Conservation (phyloP, 768 basidiomycete species). For the Terana coerulea region DNA sequence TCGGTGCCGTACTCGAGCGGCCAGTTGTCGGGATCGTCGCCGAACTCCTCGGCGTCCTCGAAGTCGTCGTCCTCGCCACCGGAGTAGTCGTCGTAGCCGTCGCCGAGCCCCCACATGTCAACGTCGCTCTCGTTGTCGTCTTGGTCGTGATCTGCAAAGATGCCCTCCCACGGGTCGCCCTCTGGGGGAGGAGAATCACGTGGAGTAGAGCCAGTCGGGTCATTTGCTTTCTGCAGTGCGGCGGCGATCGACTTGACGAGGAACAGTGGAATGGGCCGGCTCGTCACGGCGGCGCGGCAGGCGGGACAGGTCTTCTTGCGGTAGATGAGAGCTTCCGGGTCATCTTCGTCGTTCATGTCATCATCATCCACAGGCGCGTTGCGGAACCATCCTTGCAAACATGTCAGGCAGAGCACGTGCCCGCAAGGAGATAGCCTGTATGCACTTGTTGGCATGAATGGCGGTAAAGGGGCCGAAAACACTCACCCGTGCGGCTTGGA, state of each 20-base stretch:
- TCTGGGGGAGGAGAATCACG: constrained; percentile 29
- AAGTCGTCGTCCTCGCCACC: constrained; percentile 27
- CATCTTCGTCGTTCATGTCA: constrained; percentile 40
- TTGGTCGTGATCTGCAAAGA: constrained; percentile 45
- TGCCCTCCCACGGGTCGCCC: constrained; percentile 67
- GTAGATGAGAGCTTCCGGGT: constrained; percentile 43
- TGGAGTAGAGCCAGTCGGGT: constrained; percentile 18
- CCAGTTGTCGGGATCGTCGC: constrained; percentile 26
- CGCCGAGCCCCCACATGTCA: constrained; percentile 28
- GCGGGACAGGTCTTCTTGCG: constrained; percentile 72
- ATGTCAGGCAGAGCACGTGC: constrained; percentile 68
- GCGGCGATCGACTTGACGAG: constrained; percentile 58
- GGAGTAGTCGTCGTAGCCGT: constrained; percentile 17
- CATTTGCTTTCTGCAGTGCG: constrained; percentile 44
- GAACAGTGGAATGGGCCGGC: constrained; percentile 66
- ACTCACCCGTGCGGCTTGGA: constrained; percentile 65
- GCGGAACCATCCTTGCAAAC: constrained; percentile 77
- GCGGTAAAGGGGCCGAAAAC: background rate
- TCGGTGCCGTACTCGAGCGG: constrained; percentile 24
- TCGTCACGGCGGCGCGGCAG: constrained; percentile 54
- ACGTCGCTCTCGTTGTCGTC: no score
- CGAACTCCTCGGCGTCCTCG: constrained; percentile 29
- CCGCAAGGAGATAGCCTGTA: constrained; percentile 70
- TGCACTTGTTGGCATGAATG: background rate
- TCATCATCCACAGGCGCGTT: constrained; percentile 51